Evolutionary conservation across 2,329 filamentous ascomycete species (phyloP).

Genomic region (Aspergillus sp.): DNA sequence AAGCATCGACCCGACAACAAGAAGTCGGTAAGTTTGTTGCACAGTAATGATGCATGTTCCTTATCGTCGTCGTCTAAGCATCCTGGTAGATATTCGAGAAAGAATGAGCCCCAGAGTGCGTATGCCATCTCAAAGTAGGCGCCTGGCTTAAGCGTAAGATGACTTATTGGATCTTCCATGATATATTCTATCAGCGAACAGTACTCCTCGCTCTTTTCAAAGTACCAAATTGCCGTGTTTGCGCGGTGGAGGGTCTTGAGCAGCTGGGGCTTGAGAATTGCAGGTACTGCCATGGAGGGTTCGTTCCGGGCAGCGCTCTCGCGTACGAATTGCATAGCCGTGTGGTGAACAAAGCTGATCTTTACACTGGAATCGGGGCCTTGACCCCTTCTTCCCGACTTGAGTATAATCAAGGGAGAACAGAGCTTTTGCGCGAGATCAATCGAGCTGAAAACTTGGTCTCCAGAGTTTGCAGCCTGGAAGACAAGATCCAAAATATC

Average conservation of each 20-base stretch:
- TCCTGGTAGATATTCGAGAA: background rate
- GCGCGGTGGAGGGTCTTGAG: background rate
- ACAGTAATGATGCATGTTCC: background rate
- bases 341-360: background rate
- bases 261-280: background rate
- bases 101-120: background rate
- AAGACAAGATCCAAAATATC: background rate
- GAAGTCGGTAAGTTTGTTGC: background rate
- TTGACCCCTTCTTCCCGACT: background rate
- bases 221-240: conserved; percentile 2
- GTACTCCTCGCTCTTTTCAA: background rate
- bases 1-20: background rate
- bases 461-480: background rate
- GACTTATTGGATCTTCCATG: background rate
- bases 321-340: background rate
- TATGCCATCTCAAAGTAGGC: background rate
- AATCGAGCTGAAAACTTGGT: background rate
- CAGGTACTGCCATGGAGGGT: background rate
- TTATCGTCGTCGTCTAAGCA: background rate
- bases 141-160: background rate
- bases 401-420: background rate
- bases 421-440: background rate
- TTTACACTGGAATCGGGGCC: background rate
- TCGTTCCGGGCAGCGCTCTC: background rate
- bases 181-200: background rate